phyloP scores from a whole-genome alignment of 768 basidiomycete species.

The Boletus reticuloceps region DNA sequence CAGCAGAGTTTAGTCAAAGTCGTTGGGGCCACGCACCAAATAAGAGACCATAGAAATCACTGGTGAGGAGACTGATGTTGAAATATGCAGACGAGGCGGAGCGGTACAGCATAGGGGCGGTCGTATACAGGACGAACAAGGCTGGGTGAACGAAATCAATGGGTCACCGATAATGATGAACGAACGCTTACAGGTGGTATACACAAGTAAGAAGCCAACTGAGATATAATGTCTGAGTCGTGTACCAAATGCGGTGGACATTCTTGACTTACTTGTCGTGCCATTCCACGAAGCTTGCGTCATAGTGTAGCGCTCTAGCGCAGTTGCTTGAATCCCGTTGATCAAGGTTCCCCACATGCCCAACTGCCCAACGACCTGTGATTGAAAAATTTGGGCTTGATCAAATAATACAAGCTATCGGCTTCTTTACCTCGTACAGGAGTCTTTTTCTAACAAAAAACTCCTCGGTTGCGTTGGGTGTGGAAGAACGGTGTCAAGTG shows the following conservation, averaged over 20 bases:
- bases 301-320: conserved; percentile 69
- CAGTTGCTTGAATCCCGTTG: conserved; percentile 74
- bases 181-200: conserved; percentile 38
- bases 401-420: not conserved
- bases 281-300: conserved; percentile 69
- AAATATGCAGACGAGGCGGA: conserved; percentile 84
- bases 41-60: conserved; percentile 84
- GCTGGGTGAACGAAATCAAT: conserved; percentile 38
- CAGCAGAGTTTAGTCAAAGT: not conserved
- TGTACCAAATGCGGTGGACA: conserved; percentile 18
- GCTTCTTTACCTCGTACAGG: conserved; percentile 60
- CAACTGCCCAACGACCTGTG: conserved; percentile 74
- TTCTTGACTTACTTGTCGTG: conserved; percentile 55
- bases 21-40: conserved; percentile 45
- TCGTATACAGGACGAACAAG: conserved; percentile 83
- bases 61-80: conserved; percentile 82
- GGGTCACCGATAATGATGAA: not conserved
- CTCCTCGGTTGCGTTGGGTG: conserved; percentile 88
- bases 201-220: conserved; percentile 54
- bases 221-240: not conserved
- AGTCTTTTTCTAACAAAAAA: conserved; percentile 79
- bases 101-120: conserved; percentile 83
- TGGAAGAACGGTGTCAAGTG: not conserved
- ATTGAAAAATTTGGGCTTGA: not conserved
- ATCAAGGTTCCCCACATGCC: conserved; percentile 84